Evolutionary conservation across 768 basidiomycete species (phyloP), one percentile per base, ranked within the genome.

Genomic region (Lactifluus piperatus): DNA sequence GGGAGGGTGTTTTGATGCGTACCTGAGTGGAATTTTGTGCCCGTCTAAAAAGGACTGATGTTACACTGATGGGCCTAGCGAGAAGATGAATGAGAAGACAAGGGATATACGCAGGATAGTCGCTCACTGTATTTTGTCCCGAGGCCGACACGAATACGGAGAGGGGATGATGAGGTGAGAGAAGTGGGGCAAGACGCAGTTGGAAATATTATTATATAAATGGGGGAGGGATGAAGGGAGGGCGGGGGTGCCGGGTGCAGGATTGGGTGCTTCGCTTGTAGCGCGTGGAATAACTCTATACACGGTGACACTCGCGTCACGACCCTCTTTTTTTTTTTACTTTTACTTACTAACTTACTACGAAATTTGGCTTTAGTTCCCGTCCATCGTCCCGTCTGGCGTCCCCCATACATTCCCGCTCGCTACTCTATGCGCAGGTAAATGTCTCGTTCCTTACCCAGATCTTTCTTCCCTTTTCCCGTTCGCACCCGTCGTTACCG

Each of bases 11-110:
- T 60, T 39, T 60, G 67, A 65, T 52, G 51, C 24, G n/a, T 58
- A 74, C 85, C 85, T 83, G 76, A 84, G 80, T 80, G 79, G 79
- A 61, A 80, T 79, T 84, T 83, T 81, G 77, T 79, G 82, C 81
- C 82, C 78, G 82, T 85, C 83, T 84, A 83, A 67, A 77, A 79
- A 77, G 80, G 79, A 82, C 75, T 88, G 86, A 77, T 89, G 84
- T 70, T 91, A 91, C 88, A 91, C 81, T 78, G 76, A 74, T 69
- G 72, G 75, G 76, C 79, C 75, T 57, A 30, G 14, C 24, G 20
- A 24, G 54, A 49, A 60, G 41, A 22, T 58, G 18, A 59, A 51
- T 36, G 54, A 16, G 30, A 26, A 32, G 27, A 37, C 22, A 47
- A 46, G 51, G 61, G 62, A 43, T 27, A 55, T 51, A 37, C 37